Percentiles rank a stretch among this genome's conserved stretches.
These are phyloP conservation scores for Arachis hypogaea DNA, from an alignment of 306 rosid species.

Conservation along the genomic window DNA sequence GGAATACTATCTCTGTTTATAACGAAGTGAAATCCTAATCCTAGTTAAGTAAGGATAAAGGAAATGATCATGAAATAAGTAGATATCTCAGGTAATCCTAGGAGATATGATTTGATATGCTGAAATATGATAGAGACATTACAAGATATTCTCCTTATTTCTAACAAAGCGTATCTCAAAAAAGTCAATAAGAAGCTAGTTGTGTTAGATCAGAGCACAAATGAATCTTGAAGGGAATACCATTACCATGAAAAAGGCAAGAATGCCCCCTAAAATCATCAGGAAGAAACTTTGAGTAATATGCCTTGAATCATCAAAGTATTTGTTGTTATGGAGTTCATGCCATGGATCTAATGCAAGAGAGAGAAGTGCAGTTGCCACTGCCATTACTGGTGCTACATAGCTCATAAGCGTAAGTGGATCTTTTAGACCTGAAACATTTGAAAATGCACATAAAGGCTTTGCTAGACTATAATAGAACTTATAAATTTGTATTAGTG, in stretches of 20 bases:
- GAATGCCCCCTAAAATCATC: constrained; percentile 89
- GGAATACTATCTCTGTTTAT: too few species aligned
- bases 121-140: too few species aligned
- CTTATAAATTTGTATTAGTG: constrained; percentile 11
- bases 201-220: background rate
- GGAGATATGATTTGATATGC: too few species aligned
- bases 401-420: constrained; percentile 93
- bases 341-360: constrained; percentile 89
- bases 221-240: constrained; percentile 6
- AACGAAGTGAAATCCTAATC: too few species aligned
- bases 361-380: constrained; percentile 74
- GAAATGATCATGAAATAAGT: too few species aligned
- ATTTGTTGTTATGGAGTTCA: constrained; percentile 62
- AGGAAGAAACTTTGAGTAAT: constrained; percentile 75
- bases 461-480: constrained; percentile 20
- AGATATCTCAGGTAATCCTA: too few species aligned
- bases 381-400: constrained; percentile 92
- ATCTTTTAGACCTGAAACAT: constrained; percentile 83
- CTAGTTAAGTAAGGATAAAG: too few species aligned
- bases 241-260: constrained; percentile 93
- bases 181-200: constrained; percentile 27
- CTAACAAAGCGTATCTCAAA: background rate
- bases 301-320: constrained; percentile 78
- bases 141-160: too few species aligned
- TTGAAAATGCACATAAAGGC: constrained; percentile 22